phyloP scores from a whole-genome alignment of 306 rosid genomes.

The Herpetospermum pedunculosum region DNA sequence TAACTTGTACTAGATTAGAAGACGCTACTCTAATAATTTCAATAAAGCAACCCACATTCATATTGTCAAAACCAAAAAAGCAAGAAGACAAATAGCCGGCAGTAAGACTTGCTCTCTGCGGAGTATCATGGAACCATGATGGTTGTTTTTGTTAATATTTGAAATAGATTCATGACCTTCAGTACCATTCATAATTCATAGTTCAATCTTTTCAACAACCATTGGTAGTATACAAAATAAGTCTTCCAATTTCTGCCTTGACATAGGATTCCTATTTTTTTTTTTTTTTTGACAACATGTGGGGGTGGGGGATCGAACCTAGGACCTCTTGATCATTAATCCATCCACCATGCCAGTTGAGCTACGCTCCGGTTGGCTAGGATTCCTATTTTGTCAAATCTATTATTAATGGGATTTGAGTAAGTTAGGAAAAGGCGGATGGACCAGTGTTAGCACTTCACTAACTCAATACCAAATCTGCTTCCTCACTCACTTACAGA shows the following conservation, averaged over 20 bases:
- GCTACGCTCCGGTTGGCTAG: too few species aligned
- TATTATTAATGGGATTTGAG: background rate
- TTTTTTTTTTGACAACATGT: too few species aligned
- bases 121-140: background rate
- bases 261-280: background rate
- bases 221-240: background rate
- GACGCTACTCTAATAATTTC: background rate
- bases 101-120: background rate
- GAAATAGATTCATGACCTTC: background rate
- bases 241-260: background rate
- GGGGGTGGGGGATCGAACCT: too few species aligned
- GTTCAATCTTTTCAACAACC: background rate
- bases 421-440: background rate
- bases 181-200: background rate
- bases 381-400: background rate
- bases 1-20: background rate
- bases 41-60: background rate
- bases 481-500: background rate
- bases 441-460: background rate
- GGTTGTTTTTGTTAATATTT: background rate
- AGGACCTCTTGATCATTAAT: too few species aligned
- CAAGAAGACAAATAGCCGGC: background rate
- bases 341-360: too few species aligned
- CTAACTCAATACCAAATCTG: background rate
- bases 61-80: background rate